Evolutionary conservation across 2,329 filamentous ascomycete genomes (phyloP), one percentile per base, ranked within the genome.

Genomic region (Malbranchea cinnamomea): DNA sequence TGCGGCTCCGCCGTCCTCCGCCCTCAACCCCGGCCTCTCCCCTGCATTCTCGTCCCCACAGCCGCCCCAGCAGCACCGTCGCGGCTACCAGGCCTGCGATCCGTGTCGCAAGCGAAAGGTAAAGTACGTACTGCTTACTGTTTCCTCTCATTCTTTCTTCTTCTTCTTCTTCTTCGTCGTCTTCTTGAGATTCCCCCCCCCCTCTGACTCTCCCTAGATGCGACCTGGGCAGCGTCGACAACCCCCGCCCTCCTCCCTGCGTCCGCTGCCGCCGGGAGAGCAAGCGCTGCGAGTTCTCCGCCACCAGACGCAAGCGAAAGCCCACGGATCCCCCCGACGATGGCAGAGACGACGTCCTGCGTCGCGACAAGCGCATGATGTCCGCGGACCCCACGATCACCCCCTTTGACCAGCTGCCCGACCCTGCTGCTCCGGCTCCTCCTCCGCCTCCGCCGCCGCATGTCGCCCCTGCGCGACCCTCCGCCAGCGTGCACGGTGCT

Each of bases 231-330:
- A n/a, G 57, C 46, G 87, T 95, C 50, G 89, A 95, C 58, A 87
- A 89, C 46, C 89, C 89, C 14, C 75, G 85, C 55, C 83, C 92
- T 45, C 87, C 87, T 32, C 89, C 89, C 2, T 98, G 89, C 54
- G 80, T 87, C 36, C 75, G 89, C 49, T 98, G 89, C 53, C 78
- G 84, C 31, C 76, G 89, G 42, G 89, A 98, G 63, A 83, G 78
- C 60, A 95, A 95, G 55, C 78, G 93, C 47, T 98, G 89, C 63
- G 92, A 78, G 67, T 98, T 98, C 63, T 92, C 84, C 38, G 82
- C 84, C 12, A 95, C 85, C 18, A 71, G 89, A 29, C 75, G 89
- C 49, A 95, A 95, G 72, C 74, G 84, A 50, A 91, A 89, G 65
- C 68, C 68, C 27, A 71, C 60, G 15, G 64, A 61, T 34, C 56